phyloP scores from a whole-genome alignment of 805 yeast species.

The Wickerhamomyces bovis region DNA sequence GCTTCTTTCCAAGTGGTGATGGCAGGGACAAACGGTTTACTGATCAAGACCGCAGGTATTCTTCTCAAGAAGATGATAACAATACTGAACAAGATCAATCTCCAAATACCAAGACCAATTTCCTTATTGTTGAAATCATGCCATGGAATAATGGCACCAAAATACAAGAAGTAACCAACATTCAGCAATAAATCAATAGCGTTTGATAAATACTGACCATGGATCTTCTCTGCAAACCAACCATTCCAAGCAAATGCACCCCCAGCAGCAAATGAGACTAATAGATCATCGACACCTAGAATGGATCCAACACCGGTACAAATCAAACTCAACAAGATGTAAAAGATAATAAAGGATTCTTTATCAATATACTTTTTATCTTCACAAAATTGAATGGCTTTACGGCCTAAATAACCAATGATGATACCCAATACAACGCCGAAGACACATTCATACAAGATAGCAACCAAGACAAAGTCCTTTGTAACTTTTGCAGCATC shows the following conservation, averaged over 20 bases:
- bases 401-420: conserved; percentile 66
- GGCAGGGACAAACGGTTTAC: conserved; percentile 79
- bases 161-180: conserved; percentile 81
- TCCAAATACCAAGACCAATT: conserved; percentile 72
- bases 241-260: conserved; percentile 95
- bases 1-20: conserved; percentile 91
- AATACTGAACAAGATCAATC: conserved; percentile 67
- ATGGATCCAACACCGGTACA: conserved; percentile 87
- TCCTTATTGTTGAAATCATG: conserved; percentile 54
- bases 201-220: conserved; percentile 80
- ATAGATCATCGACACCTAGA: conserved; percentile 81
- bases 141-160: conserved; percentile 93
- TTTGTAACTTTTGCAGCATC: conserved; percentile 61
- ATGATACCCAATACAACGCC: conserved; percentile 69
- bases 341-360: conserved; percentile 81
- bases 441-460: conserved; percentile 73
- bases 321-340: conserved; percentile 70
- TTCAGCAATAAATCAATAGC: conserved; percentile 83
- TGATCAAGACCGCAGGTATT: conserved; percentile 68
- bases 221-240: conserved; percentile 75
- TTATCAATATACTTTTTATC: conserved; percentile 65
- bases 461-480: conserved; percentile 71
- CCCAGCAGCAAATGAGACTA: conserved; percentile 89
- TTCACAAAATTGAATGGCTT: conserved; percentile 70
- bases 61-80: conserved; percentile 72